These are phyloP conservation scores for Eucalyptus polyanthemos DNA, from an alignment of 345 rosid species.

Conservation along the genomic window DNA sequence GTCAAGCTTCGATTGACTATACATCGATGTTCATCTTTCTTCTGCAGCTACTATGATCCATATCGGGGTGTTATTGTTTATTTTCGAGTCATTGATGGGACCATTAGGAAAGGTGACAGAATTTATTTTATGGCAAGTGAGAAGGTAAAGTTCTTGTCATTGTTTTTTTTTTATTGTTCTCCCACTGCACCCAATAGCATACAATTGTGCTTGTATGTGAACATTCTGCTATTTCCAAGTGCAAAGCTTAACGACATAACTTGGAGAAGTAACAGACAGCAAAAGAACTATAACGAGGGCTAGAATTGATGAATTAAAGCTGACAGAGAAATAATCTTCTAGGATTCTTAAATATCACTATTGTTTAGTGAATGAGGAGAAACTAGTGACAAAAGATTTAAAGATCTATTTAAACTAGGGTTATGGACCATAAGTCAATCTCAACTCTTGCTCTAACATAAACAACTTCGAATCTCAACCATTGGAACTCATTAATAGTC, in stretches of 20 bases:
- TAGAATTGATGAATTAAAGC: neutral
- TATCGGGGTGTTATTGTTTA: conserved; percentile 97
- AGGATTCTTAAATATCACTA: neutral
- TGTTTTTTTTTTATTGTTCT: neutral
- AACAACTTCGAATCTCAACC: neutral
- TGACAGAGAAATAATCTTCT: neutral
- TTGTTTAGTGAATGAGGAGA: neutral
- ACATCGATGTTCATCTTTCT: neutral
- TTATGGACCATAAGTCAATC: neutral
- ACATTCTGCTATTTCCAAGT: neutral
- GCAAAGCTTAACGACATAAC: neutral
- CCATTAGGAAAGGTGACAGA: conserved; percentile 85
- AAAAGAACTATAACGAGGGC: neutral
- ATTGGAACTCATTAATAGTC: neutral
- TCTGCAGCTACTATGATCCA: conserved; percentile 87
- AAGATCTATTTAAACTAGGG: neutral
- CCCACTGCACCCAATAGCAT: neutral
- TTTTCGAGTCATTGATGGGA: conserved; percentile 93
- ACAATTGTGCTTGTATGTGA: neutral
- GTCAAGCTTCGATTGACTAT: neutral
- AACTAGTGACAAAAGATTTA: neutral
- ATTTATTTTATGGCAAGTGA: conserved; percentile 87
- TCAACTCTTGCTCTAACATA: neutral
- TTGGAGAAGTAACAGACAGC: neutral
- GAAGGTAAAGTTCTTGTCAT: conserved; percentile 38